These are phyloP conservation scores for Oldenlandia corymbosa DNA, from an alignment of 257 asterid genomes.

Conservation along the genomic window DNA sequence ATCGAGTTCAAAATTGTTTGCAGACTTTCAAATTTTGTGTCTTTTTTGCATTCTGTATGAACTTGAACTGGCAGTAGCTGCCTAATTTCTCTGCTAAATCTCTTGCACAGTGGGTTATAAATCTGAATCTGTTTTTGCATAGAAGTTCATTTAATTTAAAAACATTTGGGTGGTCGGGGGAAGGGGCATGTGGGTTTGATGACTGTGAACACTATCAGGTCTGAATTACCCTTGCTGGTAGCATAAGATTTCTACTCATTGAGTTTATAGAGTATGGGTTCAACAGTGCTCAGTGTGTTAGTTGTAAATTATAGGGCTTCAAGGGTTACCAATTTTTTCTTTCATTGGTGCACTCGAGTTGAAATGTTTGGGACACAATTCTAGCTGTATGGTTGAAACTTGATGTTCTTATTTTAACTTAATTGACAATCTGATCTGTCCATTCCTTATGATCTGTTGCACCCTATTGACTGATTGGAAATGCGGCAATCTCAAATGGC, in stretches of 20 bases:
- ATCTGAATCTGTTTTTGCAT: neutral
- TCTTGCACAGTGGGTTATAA: too few relatives aligned
- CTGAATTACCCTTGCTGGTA: too few relatives aligned
- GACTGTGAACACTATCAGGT: neutral
- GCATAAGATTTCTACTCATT: neutral
- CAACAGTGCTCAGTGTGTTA: neutral
- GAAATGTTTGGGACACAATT: neutral
- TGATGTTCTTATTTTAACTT: neutral
- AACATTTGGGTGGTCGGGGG: neutral
- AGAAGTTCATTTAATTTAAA: neutral
- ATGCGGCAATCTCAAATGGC: conserved; percentile 6
- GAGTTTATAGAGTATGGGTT: neutral
- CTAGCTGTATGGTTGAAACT: neutral
- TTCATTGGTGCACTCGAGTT: neutral
- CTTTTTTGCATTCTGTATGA: conserved; percentile 8
- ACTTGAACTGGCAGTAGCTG: conserved; percentile 58
- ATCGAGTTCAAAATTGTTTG: neutral
- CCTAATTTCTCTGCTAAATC: too few relatives aligned
- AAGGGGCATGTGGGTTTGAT: too few relatives aligned
- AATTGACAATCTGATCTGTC: neutral
- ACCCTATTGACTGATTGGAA: neutral
- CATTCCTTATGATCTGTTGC: neutral
- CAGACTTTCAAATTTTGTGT: too few relatives aligned
- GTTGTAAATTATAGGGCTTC: too few relatives aligned
- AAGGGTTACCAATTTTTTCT: too few relatives aligned